phyloP scores from a whole-genome alignment of 768 basidiomycete genomes.

The Amanita subjunquillea region DNA sequence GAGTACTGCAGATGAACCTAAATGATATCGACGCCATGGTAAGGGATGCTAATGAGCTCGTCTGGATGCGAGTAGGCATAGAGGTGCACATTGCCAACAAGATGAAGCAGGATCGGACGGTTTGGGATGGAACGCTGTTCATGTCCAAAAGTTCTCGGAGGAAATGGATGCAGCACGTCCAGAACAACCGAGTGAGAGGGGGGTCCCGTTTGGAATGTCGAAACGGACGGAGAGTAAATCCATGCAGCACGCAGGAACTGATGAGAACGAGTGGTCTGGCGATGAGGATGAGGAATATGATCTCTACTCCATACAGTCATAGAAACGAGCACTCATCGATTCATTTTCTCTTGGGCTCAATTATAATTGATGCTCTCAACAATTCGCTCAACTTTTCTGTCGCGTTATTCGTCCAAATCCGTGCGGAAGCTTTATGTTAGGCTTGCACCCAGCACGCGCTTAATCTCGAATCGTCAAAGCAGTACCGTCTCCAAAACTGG shows the following conservation, averaged over 20 bases:
- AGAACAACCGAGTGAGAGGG: neutral
- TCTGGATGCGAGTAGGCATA: slow-evolving; percentile 9
- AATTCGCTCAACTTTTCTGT: neutral
- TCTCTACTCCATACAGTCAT: neutral
- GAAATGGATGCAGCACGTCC: slow-evolving; percentile 8
- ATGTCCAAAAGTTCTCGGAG: slow-evolving; percentile 10
- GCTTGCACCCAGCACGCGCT: neutral
- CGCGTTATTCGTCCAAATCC: neutral
- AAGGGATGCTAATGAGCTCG: slow-evolving; percentile 8
- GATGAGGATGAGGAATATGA: neutral
- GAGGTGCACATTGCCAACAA: slow-evolving; percentile 6
- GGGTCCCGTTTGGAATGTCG: neutral
- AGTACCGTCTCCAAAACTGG: slow-evolving; percentile 5
- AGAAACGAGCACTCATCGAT: no score
- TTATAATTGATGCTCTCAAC: neutral
- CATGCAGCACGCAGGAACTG: slow-evolving; percentile 2
- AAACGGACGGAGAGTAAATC: neutral
- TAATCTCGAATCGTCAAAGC: slow-evolving; percentile 6
- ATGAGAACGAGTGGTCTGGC: neutral
- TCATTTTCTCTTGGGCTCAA: no score
- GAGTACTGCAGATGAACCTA: slow-evolving; percentile 8
- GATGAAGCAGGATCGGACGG: slow-evolving; percentile 15
- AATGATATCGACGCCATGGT: slow-evolving; percentile 3
- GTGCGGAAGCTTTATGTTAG: neutral
- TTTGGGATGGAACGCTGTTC: slow-evolving; percentile 20